Conservation (phyloP, 441 rosid genomes). For the Syzygium syzygioides region DNA sequence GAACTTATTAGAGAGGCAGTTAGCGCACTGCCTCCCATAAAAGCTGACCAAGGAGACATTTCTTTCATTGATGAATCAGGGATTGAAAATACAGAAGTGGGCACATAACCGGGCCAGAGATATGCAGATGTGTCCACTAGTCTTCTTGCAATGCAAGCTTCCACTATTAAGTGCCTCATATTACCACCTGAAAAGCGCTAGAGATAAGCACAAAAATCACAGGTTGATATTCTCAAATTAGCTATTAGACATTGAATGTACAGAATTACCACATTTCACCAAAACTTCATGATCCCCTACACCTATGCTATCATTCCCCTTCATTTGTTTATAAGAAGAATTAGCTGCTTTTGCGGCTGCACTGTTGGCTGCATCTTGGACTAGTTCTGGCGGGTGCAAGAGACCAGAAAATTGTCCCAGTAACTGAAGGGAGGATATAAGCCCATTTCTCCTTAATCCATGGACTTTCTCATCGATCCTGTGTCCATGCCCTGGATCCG, state of each 20-base stretch:
- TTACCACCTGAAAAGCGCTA: slow-evolving; percentile 38
- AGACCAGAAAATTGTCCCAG: slow-evolving; percentile 56
- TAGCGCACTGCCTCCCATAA: slow-evolving; percentile 54
- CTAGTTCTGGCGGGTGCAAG: slow-evolving; percentile 44
- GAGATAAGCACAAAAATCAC: neutral
- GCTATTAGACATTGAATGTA: neutral
- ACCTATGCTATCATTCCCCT: slow-evolving; percentile 20
- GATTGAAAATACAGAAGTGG: slow-evolving; percentile 27
- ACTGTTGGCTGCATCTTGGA: slow-evolving; percentile 36
- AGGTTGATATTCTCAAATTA: neutral
- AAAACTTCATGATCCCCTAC: slow-evolving; percentile 15
- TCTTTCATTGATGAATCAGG: slow-evolving; percentile 30
- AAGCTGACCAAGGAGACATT: slow-evolving; percentile 49
- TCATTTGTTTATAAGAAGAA: slow-evolving; percentile 31
- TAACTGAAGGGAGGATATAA: slow-evolving; percentile 43
- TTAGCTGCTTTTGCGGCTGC: slow-evolving; percentile 53
- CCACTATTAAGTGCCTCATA: slow-evolving; percentile 68
- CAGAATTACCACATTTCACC: slow-evolving; percentile 32
- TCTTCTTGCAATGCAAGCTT: slow-evolving; percentile 67
- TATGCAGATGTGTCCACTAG: slow-evolving; percentile 51
- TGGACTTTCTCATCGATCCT: slow-evolving; percentile 19
- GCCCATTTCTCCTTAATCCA: slow-evolving; percentile 29
- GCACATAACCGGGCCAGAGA: slow-evolving; percentile 58
- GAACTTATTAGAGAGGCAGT: slow-evolving; percentile 37
- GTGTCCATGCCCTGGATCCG: slow-evolving; percentile 18